phyloP scores from a whole-genome alignment of 495 filamentous ascomycete species.

The Friedmanniomyces endolithicus region DNA sequence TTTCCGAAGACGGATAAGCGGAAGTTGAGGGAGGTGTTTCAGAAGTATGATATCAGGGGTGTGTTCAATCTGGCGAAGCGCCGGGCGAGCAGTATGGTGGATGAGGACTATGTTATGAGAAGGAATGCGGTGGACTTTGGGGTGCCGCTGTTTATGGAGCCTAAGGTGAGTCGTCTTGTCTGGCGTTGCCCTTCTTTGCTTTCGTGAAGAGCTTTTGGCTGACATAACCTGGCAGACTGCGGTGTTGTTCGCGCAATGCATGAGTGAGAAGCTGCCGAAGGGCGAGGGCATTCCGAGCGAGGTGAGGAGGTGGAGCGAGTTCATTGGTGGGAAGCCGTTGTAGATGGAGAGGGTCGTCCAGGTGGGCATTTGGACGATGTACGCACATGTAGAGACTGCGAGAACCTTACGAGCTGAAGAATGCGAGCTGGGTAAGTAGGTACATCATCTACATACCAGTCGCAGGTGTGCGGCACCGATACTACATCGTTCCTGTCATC shows the following conservation, averaged over 20 bases:
- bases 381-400: too few relatives aligned
- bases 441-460: too few relatives aligned
- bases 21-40: constrained; percentile 84
- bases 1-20: constrained; percentile 96
- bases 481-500: too few relatives aligned
- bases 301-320: constrained; percentile 88
- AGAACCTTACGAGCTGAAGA: too few relatives aligned
- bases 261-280: constrained; percentile 85
- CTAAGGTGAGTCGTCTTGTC: constrained; percentile 56
- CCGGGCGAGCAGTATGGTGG: constrained; percentile 68
- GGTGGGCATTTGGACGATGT: too few relatives aligned
- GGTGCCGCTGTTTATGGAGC: constrained; percentile 96
- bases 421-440: too few relatives aligned
- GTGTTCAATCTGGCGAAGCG: constrained; percentile 88
- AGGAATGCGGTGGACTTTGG: constrained; percentile 97
- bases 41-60: constrained; percentile 91
- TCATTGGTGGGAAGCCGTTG: constrained; percentile 80
- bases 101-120: constrained; percentile 97
- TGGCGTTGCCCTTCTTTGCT: background rate
- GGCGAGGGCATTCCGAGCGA: constrained; percentile 72
- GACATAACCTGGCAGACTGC: constrained; percentile 56
- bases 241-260: constrained; percentile 85
- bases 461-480: too few relatives aligned
- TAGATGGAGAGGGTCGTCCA: constrained; percentile 24
- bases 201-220: background rate